These are phyloP conservation scores for Omphalea diandra DNA, from an alignment of 441 rosid genomes.

Conservation along the genomic window DNA sequence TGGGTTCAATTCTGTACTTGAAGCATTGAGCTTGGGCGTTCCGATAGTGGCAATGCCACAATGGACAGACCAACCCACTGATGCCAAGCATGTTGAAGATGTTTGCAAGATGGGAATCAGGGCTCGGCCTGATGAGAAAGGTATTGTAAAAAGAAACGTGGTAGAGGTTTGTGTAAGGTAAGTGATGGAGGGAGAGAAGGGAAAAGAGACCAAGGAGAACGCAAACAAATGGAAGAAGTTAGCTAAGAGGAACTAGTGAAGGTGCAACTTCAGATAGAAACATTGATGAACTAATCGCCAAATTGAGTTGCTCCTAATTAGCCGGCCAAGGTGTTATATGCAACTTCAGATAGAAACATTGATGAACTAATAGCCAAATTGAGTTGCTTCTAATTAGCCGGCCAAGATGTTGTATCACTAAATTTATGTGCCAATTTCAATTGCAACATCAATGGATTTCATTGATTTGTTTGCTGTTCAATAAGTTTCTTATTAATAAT, in stretches of 20 bases:
- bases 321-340: too few species aligned
- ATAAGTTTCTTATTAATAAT: too few species aligned
- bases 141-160: constrained; percentile 9
- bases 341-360: too few species aligned
- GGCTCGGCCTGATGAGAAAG: neutral
- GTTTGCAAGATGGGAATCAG: constrained; percentile 15
- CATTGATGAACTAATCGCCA: constrained; percentile 9
- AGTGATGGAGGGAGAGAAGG: constrained; percentile 13
- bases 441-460: too few species aligned
- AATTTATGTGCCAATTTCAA: too few species aligned
- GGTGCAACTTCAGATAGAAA: constrained; percentile 16
- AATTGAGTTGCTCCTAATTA: neutral
- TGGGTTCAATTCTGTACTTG: constrained; percentile 20
- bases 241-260: neutral
- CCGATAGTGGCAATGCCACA: too few species aligned
- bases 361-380: too few species aligned
- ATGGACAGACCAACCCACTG: too few species aligned
- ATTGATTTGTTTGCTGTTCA: too few species aligned
- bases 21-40: too few species aligned
- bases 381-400: too few species aligned
- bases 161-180: neutral
- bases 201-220: constrained; percentile 6
- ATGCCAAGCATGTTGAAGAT: constrained; percentile 15
- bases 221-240: constrained; percentile 15
- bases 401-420: too few species aligned